Evolutionary conservation across 1,139 yeast species (phyloP), one percentile per base, ranked within the genome.

Genomic region (Yamadazyma songkhlaensis): DNA sequence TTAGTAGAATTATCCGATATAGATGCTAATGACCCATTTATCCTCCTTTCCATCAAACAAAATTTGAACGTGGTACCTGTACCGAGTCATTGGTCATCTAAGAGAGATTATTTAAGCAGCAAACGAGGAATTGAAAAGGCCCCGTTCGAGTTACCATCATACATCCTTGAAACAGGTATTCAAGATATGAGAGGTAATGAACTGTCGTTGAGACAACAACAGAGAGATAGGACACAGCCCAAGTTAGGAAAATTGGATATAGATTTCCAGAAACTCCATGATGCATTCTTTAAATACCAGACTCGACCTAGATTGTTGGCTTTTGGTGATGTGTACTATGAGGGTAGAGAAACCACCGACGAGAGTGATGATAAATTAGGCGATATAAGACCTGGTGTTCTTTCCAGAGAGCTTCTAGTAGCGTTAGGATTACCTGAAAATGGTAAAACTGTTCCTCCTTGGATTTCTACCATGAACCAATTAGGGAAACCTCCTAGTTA

Each of bases 401-500:
- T 90, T 2, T 80, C 92, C 9, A 51, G 57, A 6, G 73, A 72
- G 15, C 65, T 92, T 20, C 60, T 81, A 29, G 62, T 64, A 6
- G 97, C 96, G 0, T 61, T 92, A 48, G 92, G 88, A 0, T 67
- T 90, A 53, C 73, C 79, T 0, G 75, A 73, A 2, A 77, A 78
- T 26, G 68, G 67, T 21, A 41, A 41, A 8, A 51, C 48, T 6
- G 72, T 84, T 1, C 89, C 94, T 1, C 96, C 97, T 0, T 92
- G 97, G 97, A 71, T 84, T 15, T 58, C 72, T 4, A 74, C 77
- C 31, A 84, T 90, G 89, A 73, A 72, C 38, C 71, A 77, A 39
- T 53, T 77, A 15, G 97, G 97, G 0, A 81, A 86, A 25, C 97
- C 98, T 0, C 96, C 96, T 0, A 73, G 90, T 11, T 92, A 89